These are phyloP conservation scores for Fusarium bactridioides DNA, from an alignment of 2,329 filamentous ascomycete species.

Conservation along the genomic window DNA sequence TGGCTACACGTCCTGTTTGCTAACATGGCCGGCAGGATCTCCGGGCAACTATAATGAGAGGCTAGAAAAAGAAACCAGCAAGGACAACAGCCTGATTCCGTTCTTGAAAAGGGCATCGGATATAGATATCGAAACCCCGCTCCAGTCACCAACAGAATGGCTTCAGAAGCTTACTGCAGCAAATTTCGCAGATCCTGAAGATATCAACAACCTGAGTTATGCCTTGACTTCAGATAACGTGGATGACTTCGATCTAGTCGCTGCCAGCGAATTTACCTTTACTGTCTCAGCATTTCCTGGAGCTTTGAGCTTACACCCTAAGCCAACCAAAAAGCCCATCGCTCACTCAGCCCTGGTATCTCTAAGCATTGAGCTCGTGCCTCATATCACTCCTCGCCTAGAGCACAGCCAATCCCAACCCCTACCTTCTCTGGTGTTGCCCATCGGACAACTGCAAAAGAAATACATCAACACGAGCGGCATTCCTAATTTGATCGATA, in stretches of 20 bases:
- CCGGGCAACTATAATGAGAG: not conserved
- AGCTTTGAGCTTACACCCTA: not conserved
- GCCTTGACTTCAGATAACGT: not conserved
- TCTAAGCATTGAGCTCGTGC: not conserved
- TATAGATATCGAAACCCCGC: not conserved
- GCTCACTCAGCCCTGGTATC: not conserved
- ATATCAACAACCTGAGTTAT: not conserved
- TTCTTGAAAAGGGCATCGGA: not conserved
- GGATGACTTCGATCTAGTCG: not conserved
- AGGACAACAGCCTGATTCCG: fast-evolving
- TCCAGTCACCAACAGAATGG: not conserved
- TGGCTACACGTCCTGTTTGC: not conserved
- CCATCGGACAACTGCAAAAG: not conserved
- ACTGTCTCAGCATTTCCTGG: not conserved
- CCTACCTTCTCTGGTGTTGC: not conserved
- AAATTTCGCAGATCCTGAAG: not conserved
- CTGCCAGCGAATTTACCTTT: not conserved
- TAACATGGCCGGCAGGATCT: not conserved
- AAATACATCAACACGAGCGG: fast-evolving
- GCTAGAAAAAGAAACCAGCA: not conserved
- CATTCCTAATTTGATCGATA: fast-evolving
- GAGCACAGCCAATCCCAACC: not conserved
- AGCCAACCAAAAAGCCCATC: not conserved
- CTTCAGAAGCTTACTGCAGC: not conserved
- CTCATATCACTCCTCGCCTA: not conserved